Conservation (phyloP, 2,329 filamentous ascomycete species). For the Fragosphaeria purpurea region DNA sequence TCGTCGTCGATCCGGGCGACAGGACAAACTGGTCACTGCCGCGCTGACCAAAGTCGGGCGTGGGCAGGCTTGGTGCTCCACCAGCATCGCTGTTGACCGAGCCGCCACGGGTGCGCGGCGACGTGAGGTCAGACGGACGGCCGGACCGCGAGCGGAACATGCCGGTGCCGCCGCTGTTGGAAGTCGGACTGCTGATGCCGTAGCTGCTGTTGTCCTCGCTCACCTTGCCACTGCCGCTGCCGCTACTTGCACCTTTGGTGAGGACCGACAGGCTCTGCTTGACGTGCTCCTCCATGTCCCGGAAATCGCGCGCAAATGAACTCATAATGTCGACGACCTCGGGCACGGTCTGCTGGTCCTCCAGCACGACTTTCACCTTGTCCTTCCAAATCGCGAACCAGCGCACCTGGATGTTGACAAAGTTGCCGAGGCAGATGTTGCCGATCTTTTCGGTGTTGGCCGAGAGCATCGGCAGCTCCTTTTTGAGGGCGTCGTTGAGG, state of each 20-base stretch:
- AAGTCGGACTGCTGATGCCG: slow-evolving; percentile 1
- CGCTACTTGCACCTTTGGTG: slow-evolving; percentile 54
- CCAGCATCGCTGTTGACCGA: slow-evolving; percentile 53
- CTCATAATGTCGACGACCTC: slow-evolving; percentile 64
- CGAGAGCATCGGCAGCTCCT: slow-evolving; percentile 81
- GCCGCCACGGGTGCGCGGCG: slow-evolving; percentile 44
- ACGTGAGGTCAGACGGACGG: slow-evolving; percentile 34
- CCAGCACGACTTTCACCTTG: slow-evolving; percentile 68
- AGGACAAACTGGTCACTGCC: slow-evolving; percentile 57
- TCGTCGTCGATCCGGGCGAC: slow-evolving; percentile 33
- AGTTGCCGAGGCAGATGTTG: slow-evolving; percentile 70
- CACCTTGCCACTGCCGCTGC: neutral
- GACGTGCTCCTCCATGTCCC: slow-evolving; percentile 62
- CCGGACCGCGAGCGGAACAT: slow-evolving; percentile 35
- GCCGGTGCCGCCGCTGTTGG: slow-evolving; percentile 3
- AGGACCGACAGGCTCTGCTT: slow-evolving; percentile 59
- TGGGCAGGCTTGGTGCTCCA: slow-evolving; percentile 46
- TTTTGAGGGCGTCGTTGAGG: slow-evolving; percentile 85
- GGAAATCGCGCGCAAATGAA: slow-evolving; percentile 71
- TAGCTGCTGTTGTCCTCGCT: slow-evolving; percentile 24
- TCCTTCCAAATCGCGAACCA: slow-evolving; percentile 81
- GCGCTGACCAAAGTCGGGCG: slow-evolving; percentile 55
- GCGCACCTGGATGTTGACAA: slow-evolving; percentile 70
- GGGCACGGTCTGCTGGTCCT: slow-evolving; percentile 49
- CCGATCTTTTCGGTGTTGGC: slow-evolving; percentile 72